These are phyloP conservation scores for Aurantiochytrium sp. DNA, from an alignment of 108 stramenopile genomes.

Conservation along the genomic window DNA sequence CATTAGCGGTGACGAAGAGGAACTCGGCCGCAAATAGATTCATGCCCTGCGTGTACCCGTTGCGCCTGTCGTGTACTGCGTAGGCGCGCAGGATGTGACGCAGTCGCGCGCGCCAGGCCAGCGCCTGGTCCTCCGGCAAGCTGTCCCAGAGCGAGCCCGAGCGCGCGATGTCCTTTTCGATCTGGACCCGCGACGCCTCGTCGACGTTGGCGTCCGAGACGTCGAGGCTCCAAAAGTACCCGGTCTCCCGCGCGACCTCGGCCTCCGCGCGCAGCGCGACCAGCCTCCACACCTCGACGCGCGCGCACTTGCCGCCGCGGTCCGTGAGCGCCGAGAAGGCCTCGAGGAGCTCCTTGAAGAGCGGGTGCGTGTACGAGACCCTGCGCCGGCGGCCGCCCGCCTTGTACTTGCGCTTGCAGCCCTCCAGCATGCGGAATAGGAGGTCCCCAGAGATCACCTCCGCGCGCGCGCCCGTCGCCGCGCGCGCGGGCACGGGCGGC, in stretches of 20 bases:
- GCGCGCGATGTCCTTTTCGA: neutral
- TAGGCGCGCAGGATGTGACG: neutral
- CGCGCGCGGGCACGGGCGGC: neutral
- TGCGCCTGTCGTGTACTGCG: neutral
- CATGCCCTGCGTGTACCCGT: slow-evolving; percentile 27
- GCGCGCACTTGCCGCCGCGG: neutral
- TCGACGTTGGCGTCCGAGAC: neutral
- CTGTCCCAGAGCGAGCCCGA: slow-evolving; percentile 11
- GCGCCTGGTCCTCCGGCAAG: neutral
- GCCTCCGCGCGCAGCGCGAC: neutral
- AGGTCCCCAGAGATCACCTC: neutral
- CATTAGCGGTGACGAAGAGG: neutral
- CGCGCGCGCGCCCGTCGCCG: neutral
- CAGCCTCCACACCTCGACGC: neutral
- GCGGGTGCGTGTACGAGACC: slow-evolving; percentile 18
- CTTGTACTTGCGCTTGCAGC: slow-evolving; percentile 32
- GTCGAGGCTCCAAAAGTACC: neutral
- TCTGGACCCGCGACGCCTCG: neutral
- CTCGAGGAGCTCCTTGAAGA: slow-evolving; percentile 15
- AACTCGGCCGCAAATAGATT: slow-evolving; percentile 24
- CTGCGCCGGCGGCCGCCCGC: neutral
- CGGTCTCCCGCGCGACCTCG: neutral
- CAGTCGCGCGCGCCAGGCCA: neutral
- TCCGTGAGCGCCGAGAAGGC: neutral
- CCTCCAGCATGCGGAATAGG: neutral